Evolutionary conservation across 768 basidiomycete species (phyloP).

Genomic region (Rhizopogon salebrosus): DNA sequence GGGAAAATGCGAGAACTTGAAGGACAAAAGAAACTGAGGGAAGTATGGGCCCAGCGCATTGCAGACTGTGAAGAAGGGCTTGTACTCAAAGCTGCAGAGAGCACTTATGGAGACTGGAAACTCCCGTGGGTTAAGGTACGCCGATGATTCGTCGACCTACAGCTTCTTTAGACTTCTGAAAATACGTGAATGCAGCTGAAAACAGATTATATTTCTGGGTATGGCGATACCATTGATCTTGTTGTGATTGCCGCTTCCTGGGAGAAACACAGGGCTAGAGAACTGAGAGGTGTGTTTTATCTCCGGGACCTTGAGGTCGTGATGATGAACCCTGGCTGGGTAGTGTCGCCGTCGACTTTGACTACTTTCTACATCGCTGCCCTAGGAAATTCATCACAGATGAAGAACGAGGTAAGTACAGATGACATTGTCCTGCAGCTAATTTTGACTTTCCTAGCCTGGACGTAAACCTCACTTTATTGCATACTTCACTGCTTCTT

Average conservation of each 20-base stretch:
- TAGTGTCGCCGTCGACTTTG: slow-evolving; percentile 65
- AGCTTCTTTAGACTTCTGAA: not conserved
- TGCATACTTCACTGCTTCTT: slow-evolving; percentile 71
- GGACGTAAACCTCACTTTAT: slow-evolving; percentile 54
- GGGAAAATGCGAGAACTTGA: slow-evolving; percentile 8
- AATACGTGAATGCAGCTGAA: slow-evolving; percentile 42
- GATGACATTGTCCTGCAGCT: not conserved
- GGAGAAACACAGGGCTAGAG: slow-evolving; percentile 74
- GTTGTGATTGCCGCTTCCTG: slow-evolving; percentile 73
- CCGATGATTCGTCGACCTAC: slow-evolving; percentile 11
- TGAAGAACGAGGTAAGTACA: slow-evolving; percentile 34
- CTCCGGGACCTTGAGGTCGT: slow-evolving; percentile 2
- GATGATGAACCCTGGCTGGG: not conserved
- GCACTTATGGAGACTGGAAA: slow-evolving; percentile 57
- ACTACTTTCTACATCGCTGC: slow-evolving; percentile 82
- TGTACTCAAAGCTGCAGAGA: slow-evolving; percentile 71
- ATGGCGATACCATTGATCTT: slow-evolving; percentile 79
- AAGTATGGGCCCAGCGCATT: slow-evolving; percentile 46
- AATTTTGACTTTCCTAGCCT: slow-evolving; percentile 27
- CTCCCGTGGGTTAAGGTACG: slow-evolving; percentile 77
- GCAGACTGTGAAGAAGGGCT: slow-evolving; percentile 61
- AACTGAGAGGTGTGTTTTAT: slow-evolving; percentile 55
- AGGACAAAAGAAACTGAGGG: slow-evolving; percentile 26
- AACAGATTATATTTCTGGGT: slow-evolving; percentile 82
- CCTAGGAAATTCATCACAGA: slow-evolving; percentile 43